Evolutionary conservation across 2,329 filamentous ascomycete genomes (phyloP).

Genomic region (Amphichorda felina): DNA sequence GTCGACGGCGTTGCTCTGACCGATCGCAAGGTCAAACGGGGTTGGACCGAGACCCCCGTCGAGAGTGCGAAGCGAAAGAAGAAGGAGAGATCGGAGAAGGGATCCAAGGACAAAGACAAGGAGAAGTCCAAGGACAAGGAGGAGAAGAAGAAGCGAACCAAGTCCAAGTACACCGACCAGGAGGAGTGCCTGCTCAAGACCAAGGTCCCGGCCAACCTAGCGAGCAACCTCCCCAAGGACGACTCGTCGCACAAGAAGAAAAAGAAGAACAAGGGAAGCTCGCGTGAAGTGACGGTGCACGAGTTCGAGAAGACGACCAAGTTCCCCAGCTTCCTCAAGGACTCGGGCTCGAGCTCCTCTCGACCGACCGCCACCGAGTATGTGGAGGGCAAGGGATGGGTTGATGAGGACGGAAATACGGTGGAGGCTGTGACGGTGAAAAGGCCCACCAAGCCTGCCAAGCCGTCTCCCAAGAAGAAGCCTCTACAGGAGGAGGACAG

Average conservation of each 20-base stretch:
- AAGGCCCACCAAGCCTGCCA: constrained; percentile 13
- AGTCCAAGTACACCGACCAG: constrained; percentile 70
- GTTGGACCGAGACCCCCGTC: constrained; percentile 65
- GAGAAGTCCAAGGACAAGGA: constrained; percentile 42
- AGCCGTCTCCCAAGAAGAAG: constrained; percentile 10
- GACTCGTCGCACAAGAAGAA: constrained; percentile 40
- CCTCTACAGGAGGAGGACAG: constrained; percentile 12
- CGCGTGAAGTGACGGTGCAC: constrained; percentile 58
- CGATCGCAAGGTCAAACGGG: constrained; percentile 72
- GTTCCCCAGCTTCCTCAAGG: constrained; percentile 70
- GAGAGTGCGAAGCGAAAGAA: constrained; percentile 34
- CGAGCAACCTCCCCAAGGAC: constrained; percentile 28
- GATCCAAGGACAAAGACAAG: constrained; percentile 35
- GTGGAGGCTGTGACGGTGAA: constrained; percentile 47
- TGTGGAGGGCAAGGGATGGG: constrained; percentile 79
- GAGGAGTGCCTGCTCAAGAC: constrained; percentile 81
- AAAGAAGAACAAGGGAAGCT: constrained; percentile 41
- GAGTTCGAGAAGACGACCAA: constrained; percentile 83
- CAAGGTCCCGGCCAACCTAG: constrained; percentile 43
- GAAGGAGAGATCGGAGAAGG: constrained; percentile 40
- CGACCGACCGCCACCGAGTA: constrained; percentile 39
- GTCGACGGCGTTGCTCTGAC: constrained; percentile 58
- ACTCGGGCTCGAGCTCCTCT: constrained; percentile 18
- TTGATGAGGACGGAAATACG: constrained; percentile 65
- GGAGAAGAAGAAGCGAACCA: constrained; percentile 45